Base-by-base conservation (phyloP, 2,329 filamentous ascomycete species). In the Chalara sp. region DNA sequence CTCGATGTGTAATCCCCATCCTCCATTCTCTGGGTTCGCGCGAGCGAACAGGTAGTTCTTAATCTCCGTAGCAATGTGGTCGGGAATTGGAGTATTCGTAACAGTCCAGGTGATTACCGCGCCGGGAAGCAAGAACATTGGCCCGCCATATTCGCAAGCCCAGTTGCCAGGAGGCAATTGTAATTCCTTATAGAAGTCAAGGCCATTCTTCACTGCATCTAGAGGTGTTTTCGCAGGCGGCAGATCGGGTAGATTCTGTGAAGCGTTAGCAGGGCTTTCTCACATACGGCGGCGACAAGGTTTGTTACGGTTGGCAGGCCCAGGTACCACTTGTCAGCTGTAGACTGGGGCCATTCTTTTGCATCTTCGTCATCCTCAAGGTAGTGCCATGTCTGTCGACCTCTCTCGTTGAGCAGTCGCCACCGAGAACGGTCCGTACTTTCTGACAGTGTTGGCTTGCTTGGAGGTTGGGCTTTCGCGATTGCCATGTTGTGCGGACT, bases 81-180 rank as follows among this genome's bases (percentile, higher is more conserved):
- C 80, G 1, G 90, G 84, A 51, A 99, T 88, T 4, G 87, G 86
- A 48, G 89, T 96, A 65, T 91, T 83, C 55, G 91, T 97, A 48
- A 86, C 86, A 66, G 95, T 91, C 83, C 89, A 95, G 31, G 87
- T 79, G 59, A 95, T 82, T 55, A 96, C 82, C 28, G 96, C 67
- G 43, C 92, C 89, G 0, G 92, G 89, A 1, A 97, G 75, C 39
- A 97, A 79, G 65, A 99, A 99, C 88, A 96, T 92, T 4, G 93
- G 93, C 0, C 93, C 93, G 49, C 93, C 93, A 71, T 99, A 99
- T 67, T 99, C 93, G 72, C 92, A 97, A 5, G 78, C 93, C 93
- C 93, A 99, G 64, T 96, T 89, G 5, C 93, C 93, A 1, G 89
- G 86, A 11, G 86, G 83, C 1, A 96, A 76, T 67, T 99, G 93